Percentiles rank a stretch among this genome's conserved stretches.
These are phyloP conservation scores for Leptographium procerum DNA, from an alignment of 2,329 filamentous ascomycete species.

Conservation along the genomic window DNA sequence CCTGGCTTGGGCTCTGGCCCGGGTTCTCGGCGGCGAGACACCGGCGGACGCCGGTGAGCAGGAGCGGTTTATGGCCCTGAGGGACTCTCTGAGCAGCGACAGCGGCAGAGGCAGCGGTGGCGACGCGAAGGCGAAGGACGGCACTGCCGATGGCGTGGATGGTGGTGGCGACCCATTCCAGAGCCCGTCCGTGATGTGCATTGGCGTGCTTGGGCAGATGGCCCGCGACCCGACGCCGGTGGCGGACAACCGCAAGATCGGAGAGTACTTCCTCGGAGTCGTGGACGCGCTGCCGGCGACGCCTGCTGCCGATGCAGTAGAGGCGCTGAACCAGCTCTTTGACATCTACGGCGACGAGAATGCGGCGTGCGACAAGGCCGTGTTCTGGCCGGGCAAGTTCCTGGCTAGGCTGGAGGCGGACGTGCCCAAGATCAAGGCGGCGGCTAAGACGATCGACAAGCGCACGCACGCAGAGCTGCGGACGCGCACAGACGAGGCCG, in stretches of 20 bases:
- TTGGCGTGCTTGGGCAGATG: slow-evolving; percentile 54
- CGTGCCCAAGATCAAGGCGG: slow-evolving; percentile 40
- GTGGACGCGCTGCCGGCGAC: slow-evolving; percentile 37
- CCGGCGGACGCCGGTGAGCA: slow-evolving; percentile 43
- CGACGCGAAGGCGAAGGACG: slow-evolving; percentile 17
- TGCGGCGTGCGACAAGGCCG: slow-evolving; percentile 44
- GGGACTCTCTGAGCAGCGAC: slow-evolving; percentile 34
- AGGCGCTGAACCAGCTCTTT: slow-evolving; percentile 55
- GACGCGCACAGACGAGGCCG: slow-evolving; percentile 46
- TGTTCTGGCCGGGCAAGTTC: slow-evolving; percentile 54
- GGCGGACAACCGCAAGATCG: slow-evolving; percentile 49
- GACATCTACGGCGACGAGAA: slow-evolving; percentile 56
- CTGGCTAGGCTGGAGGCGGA: slow-evolving; percentile 45
- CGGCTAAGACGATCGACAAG: slow-evolving; percentile 52
- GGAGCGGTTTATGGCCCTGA: slow-evolving; percentile 52
- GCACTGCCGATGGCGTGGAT: too few species aligned
- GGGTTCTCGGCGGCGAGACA: slow-evolving; percentile 38
- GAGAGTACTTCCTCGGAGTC: slow-evolving; percentile 48
- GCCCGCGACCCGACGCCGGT: slow-evolving; percentile 43
- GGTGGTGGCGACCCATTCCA: slow-evolving; percentile 50
- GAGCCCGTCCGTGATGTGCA: slow-evolving; percentile 51
- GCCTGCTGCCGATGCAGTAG: slow-evolving; percentile 46
- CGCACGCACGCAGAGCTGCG: slow-evolving; percentile 44
- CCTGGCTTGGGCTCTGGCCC: slow-evolving; percentile 54
- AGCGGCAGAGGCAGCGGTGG: slow-evolving; percentile 20